Percentiles rank a stretch among this genome's conserved stretches.
These are phyloP conservation scores for Parastagonospora nodorum DNA, from an alignment of 2,329 filamentous ascomycete genomes.

Conservation along the genomic window DNA sequence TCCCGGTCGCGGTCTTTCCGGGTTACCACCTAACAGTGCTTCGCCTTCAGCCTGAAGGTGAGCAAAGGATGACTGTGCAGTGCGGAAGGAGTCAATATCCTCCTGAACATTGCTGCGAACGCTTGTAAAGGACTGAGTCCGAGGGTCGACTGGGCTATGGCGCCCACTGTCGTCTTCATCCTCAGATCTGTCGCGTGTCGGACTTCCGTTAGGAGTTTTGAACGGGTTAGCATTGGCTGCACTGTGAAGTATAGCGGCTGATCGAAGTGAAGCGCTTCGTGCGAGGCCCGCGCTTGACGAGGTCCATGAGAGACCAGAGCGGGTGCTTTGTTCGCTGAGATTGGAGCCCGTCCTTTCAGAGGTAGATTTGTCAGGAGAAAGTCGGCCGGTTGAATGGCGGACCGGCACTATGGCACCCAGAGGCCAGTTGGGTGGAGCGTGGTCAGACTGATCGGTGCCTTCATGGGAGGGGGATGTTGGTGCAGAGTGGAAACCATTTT, in stretches of 20 bases:
- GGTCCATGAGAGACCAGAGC: constrained; percentile 50
- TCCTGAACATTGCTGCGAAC: constrained; percentile 43
- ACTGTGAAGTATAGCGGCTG: constrained; percentile 46
- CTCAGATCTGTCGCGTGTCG: constrained; percentile 25
- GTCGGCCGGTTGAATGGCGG: constrained; percentile 37
- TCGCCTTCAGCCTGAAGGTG: constrained; percentile 59
- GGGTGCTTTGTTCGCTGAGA: constrained; percentile 58
- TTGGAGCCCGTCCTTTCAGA: constrained; percentile 60
- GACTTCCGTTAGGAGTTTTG: constrained; percentile 39
- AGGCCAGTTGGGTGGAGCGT: constrained; percentile 17
- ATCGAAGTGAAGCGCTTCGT: constrained; percentile 53
- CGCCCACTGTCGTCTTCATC: constrained; percentile 22
- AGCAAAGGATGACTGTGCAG: constrained; percentile 56
- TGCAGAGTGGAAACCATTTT: constrained; percentile 32
- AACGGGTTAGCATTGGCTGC: constrained; percentile 36
- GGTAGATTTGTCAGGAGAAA: constrained; percentile 55
- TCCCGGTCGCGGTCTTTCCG: constrained; percentile 35
- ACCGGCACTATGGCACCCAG: constrained; percentile 11
- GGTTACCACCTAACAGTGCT: constrained; percentile 54
- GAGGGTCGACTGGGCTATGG: constrained; percentile 25
- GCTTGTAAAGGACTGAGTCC: constrained; percentile 41
- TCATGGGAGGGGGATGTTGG: constrained; percentile 28
- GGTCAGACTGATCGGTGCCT: constrained; percentile 3
- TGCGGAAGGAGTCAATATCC: constrained; percentile 57
- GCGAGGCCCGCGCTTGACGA: constrained; percentile 49